A percentile compares a stretch with the other conserved stretches of the same genome.
Conservation (phyloP, 2,329 filamentous ascomycete species). For the Meredithiella fracta region DNA sequence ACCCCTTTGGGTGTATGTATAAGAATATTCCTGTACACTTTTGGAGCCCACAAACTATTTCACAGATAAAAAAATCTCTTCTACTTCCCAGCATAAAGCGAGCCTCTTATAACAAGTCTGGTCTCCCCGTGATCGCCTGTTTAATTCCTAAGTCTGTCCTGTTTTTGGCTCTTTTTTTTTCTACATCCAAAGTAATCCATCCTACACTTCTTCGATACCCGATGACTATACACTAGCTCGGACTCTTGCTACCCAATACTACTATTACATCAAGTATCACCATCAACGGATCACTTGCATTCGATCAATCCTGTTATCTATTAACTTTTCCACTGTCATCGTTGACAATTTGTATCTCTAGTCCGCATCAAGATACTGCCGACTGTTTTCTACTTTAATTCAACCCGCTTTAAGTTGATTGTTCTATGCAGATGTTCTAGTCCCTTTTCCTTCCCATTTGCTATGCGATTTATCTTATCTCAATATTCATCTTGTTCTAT, state of each 20-base stretch:
- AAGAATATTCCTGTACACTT: too few relatives aligned
- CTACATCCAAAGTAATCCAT: background rate
- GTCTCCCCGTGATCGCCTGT: background rate
- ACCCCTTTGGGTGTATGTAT: background rate
- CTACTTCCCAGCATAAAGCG: background rate
- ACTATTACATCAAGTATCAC: background rate
- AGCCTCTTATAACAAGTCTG: background rate
- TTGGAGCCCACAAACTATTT: background rate
- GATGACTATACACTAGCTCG: background rate
- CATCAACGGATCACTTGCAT: background rate
- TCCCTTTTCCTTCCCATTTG: background rate
- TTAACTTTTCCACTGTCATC: background rate
- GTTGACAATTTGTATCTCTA: background rate
- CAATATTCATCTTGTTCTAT: background rate
- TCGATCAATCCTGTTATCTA: background rate
- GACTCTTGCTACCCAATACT: background rate
- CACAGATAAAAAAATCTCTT: background rate
- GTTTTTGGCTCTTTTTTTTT: background rate
- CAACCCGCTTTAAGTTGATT: background rate
- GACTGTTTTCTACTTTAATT: background rate
- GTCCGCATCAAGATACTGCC: background rate
- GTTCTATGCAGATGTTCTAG: background rate
- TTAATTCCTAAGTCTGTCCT: background rate
- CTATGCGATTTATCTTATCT: background rate
- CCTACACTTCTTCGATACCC: background rate